Percentiles rank a stretch among this genome's conserved stretches.
Evolutionary conservation across 2,329 filamentous ascomycete species (phyloP).

Genomic region (Ambrosiella xylebori): DNA sequence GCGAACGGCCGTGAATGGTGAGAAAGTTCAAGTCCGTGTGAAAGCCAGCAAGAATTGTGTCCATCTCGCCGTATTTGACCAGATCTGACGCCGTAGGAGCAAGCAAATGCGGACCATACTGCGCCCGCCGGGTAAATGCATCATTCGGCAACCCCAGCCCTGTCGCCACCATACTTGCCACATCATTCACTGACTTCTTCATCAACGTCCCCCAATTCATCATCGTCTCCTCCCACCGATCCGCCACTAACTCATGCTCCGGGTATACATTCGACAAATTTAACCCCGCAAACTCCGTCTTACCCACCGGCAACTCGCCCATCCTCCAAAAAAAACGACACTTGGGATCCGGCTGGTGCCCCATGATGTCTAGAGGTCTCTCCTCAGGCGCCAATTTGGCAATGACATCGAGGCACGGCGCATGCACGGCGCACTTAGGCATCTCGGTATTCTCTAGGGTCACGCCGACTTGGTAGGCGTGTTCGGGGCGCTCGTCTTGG

Average conservation of each 20-base stretch:
- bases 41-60: conserved; percentile 46
- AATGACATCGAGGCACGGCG: conserved; percentile 41
- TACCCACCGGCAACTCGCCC: conserved; percentile 30
- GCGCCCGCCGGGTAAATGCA: conserved; percentile 36
- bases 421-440: conserved; percentile 45
- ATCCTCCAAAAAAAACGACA: conserved; percentile 48
- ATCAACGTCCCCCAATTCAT: conserved; percentile 40
- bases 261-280: conserved; percentile 40
- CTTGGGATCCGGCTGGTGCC: conserved; percentile 41
- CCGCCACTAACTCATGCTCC: conserved; percentile 28
- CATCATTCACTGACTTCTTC: conserved; percentile 40
- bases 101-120: conserved; percentile 43
- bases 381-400: conserved; percentile 34
- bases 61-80: conserved; percentile 30
- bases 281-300: conserved; percentile 36
- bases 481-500: conserved; percentile 37
- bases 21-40: conserved; percentile 49
- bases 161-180: conserved; percentile 41
- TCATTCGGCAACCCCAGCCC: conserved; percentile 35
- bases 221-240: conserved; percentile 37
- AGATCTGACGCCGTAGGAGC: conserved; percentile 44
- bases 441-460: conserved; percentile 47
- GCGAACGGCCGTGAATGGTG: conserved; percentile 45
- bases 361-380: conserved; percentile 39
- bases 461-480: conserved; percentile 44